Conservation (phyloP, 129 eudicot species). For the Heracleum sosnowskyi region DNA sequence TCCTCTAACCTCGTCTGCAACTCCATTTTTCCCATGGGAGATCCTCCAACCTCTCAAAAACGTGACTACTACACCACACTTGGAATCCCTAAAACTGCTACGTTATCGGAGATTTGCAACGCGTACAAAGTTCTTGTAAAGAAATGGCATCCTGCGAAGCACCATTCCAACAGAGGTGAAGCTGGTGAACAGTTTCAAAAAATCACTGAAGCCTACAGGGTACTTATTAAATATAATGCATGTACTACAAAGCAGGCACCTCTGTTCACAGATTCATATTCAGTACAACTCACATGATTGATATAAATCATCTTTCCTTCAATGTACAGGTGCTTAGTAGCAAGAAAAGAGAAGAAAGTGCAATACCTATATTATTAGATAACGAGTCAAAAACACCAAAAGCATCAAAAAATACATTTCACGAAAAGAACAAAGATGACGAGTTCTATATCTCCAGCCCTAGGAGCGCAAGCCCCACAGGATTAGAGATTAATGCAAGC, state of each 20-base stretch:
- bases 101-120: constrained; percentile 41
- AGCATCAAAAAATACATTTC: background rate
- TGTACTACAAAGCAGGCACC: background rate
- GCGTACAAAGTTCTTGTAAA: constrained; percentile 49
- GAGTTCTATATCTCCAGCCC: constrained; percentile 1
- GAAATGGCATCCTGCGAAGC: constrained; percentile 59
- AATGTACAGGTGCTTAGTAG: constrained; percentile 34
- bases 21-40: constrained; percentile 30
- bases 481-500: background rate
- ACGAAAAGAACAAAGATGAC: background rate
- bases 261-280: background rate
- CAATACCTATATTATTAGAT: background rate
- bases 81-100: constrained; percentile 32
- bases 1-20: constrained; percentile 5
- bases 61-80: constrained; percentile 24
- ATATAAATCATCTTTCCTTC: background rate
- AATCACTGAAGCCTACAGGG: constrained; percentile 48
- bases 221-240: background rate
- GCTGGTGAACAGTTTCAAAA: constrained; percentile 31
- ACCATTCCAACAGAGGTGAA: constrained; percentile 28
- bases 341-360: constrained; percentile 38
- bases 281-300: background rate
- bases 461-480: background rate
- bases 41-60: constrained; percentile 22
- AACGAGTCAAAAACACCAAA: constrained; percentile 22